These are phyloP conservation scores for Martensiomyces pterosporus DNA, from an alignment of 192 early-diverging fungal species.

Conservation along the genomic window DNA sequence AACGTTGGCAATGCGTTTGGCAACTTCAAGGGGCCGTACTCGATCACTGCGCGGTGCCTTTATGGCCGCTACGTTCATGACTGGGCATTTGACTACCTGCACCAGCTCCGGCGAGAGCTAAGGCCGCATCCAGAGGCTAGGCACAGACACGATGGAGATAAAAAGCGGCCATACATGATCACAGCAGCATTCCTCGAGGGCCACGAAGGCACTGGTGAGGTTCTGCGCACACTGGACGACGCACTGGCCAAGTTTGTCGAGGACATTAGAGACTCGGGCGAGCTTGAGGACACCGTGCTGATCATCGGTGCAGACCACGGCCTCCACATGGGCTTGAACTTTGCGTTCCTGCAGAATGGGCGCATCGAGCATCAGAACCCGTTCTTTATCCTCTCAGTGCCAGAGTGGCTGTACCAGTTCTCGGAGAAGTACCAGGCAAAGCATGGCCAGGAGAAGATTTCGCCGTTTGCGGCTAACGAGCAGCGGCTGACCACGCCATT, in stretches of 20 bases:
- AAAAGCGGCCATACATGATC: conserved; percentile 46
- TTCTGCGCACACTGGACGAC: conserved; percentile 28
- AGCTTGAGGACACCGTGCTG: conserved; percentile 37
- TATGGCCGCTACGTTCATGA: conserved; percentile 42
- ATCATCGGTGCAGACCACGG: conserved; percentile 37
- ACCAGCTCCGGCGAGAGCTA: conserved; percentile 26
- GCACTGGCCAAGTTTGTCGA: conserved; percentile 22
- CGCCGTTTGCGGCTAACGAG: conserved; percentile 34
- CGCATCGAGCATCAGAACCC: conserved; percentile 47
- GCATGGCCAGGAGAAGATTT: conserved; percentile 9
- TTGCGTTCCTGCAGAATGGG: conserved; percentile 37
- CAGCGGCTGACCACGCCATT: conserved; percentile 41
- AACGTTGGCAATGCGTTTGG: conserved; percentile 48
- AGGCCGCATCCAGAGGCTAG: background rate
- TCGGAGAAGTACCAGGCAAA: conserved; percentile 15
- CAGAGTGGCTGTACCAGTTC: conserved; percentile 34
- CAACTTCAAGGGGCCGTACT: conserved; percentile 51
- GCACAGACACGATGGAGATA: background rate
- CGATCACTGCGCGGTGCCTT: conserved; percentile 33
- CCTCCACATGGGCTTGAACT: conserved; percentile 46
- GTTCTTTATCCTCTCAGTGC: conserved; percentile 33
- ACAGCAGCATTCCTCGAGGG: conserved; percentile 30
- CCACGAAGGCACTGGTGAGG: conserved; percentile 46
- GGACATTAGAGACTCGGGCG: conserved; percentile 24
- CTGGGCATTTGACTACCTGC: conserved; percentile 39